These are phyloP conservation scores for Coprinopsis sp. DNA, from an alignment of 768 basidiomycete genomes.

Conservation along the genomic window DNA sequence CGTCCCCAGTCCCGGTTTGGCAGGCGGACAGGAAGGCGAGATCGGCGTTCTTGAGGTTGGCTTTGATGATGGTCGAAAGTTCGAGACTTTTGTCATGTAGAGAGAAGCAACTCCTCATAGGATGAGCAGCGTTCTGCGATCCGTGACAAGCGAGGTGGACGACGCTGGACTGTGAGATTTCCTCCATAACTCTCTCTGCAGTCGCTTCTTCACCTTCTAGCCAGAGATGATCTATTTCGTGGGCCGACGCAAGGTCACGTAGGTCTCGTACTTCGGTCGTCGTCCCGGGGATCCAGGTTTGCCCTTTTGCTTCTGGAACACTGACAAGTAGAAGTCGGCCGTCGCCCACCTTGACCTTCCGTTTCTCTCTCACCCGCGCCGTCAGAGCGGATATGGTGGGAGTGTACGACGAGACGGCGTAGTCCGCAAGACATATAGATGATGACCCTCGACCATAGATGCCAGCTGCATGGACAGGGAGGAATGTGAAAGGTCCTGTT, in stretches of 20 bases:
- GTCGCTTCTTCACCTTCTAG: constrained; percentile 14
- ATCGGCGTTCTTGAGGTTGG: constrained; percentile 15
- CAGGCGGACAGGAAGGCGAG: constrained; percentile 40
- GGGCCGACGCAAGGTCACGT: background rate
- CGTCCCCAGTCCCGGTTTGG: constrained; percentile 29
- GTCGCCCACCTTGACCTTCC: background rate
- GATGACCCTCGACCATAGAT: background rate
- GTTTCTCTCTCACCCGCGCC: background rate
- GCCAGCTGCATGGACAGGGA: constrained; percentile 5
- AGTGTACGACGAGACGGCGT: constrained; percentile 7
- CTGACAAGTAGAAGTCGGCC: constrained; percentile 9
- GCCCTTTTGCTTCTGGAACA: constrained; percentile 2
- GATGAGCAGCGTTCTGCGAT: constrained; percentile 20
- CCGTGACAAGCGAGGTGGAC: constrained; percentile 33
- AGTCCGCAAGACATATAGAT: background rate
- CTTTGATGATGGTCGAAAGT: constrained; percentile 9
- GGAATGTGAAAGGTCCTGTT: constrained; percentile 5
- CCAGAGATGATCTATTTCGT: constrained; percentile 16
- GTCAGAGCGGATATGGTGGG: constrained; percentile 3
- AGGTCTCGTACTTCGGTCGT: constrained; percentile 4
- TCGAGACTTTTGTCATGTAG: constrained; percentile 19
- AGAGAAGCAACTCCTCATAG: constrained; percentile 20
- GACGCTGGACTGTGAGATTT: constrained; percentile 14
- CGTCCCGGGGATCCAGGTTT: constrained; percentile 9
- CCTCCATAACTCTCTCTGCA: constrained; percentile 4